phyloP scores from a whole-genome alignment of 169 alveolate genomes.

The Plasmodium relictum region DNA sequence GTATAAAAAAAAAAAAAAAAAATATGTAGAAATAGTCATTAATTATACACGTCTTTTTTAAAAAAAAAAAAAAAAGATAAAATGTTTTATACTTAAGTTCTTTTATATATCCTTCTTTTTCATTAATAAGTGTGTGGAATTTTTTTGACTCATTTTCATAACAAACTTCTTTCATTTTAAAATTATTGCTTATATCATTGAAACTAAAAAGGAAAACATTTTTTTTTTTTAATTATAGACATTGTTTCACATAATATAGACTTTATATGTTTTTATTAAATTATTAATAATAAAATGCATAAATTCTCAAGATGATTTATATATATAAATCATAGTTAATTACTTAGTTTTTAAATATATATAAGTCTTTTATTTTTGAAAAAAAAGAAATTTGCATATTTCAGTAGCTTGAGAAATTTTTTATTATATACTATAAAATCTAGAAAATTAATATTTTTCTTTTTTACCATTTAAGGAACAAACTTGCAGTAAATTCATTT shows the following conservation, averaged over 20 bases:
- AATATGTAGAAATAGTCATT: neutral
- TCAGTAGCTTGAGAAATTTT: neutral
- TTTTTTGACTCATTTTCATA: conserved; percentile 50
- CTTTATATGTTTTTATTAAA: neutral
- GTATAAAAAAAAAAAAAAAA: conserved; percentile 16
- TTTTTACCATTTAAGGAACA: conserved; percentile 47
- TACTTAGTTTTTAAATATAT: no score
- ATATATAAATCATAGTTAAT: conserved; percentile 6
- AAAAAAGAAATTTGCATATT: neutral
- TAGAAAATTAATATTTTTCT: no score
- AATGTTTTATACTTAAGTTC: conserved; percentile 47
- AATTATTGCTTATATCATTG: conserved; percentile 53
- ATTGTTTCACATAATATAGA: no score
- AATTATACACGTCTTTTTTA: neutral
- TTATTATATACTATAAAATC: no score
- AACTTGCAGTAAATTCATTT: conserved; percentile 51
- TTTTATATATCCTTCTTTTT: conserved; percentile 48
- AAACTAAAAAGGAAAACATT: conserved; percentile 18
- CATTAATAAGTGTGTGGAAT: conserved; percentile 33
- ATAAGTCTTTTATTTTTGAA: no score
- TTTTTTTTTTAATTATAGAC: neutral
- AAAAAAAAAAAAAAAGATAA: neutral
- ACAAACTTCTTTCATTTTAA: conserved; percentile 51
- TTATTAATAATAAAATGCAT: neutral
- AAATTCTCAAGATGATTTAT: neutral